Evolutionary conservation across 768 basidiomycete genomes (phyloP).

Genomic region (Phlebiopsis gigantea): DNA sequence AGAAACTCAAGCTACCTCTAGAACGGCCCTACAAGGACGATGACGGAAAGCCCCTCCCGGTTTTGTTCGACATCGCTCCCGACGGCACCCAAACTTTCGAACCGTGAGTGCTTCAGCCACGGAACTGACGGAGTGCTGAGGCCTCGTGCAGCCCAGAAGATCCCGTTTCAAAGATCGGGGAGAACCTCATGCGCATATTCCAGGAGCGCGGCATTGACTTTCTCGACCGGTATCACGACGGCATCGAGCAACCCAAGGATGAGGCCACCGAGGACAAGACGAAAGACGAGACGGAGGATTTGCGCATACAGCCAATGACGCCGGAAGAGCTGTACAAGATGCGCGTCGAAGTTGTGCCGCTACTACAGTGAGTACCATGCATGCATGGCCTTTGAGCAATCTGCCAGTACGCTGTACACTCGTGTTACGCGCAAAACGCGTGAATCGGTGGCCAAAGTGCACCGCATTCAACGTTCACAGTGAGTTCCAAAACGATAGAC

Average conservation of each 20-base stretch:
- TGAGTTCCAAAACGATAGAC: no score
- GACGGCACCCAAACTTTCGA: constrained; percentile 69
- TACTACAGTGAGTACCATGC: constrained; percentile 56
- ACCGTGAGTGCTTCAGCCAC: constrained; percentile 43
- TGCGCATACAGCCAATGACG: constrained; percentile 46
- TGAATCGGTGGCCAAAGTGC: background rate
- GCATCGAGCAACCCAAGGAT: constrained; percentile 13
- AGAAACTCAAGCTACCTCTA: constrained; percentile 59
- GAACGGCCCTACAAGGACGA: constrained; percentile 84
- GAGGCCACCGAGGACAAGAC: constrained; percentile 22
- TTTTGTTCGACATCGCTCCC: constrained; percentile 61
- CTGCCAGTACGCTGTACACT: no score
- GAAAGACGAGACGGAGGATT: constrained; percentile 26
- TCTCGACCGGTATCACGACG: constrained; percentile 44
- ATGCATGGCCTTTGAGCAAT: background rate
- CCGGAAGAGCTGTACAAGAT: constrained; percentile 69
- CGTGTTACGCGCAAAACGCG: no score
- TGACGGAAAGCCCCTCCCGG: constrained; percentile 53
- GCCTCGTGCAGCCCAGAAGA: constrained; percentile 35
- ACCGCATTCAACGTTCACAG: no score
- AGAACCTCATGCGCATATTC: constrained; percentile 66
- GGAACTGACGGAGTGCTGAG: constrained; percentile 2
- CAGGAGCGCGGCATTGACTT: constrained; percentile 71
- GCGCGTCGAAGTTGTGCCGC: constrained; percentile 65
- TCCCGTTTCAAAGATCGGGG: constrained; percentile 52